Evolutionary conservation across 1,139 yeast genomes (phyloP), one percentile per base, ranked within the genome.

Genomic region (Pneumocystis murina): DNA sequence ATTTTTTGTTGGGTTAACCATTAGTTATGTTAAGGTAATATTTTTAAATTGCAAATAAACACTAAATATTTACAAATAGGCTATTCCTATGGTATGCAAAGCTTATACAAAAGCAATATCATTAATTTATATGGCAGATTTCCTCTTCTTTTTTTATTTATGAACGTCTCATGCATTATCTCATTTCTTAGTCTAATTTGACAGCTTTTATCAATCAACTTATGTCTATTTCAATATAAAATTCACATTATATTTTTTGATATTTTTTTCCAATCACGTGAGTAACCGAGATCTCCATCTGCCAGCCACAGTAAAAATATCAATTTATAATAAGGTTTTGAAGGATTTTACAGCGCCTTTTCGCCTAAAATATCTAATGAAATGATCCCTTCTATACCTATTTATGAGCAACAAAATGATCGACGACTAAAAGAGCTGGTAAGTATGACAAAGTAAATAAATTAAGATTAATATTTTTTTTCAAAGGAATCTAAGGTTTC

Each of bases 1-100:
- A 3, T 89, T 86, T 72, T 92, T 87, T 72, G 94, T 92, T 16
- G 99, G 99, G 2, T 79, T 92, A 71, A 85, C 94, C 69, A 92
- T 94, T 69, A 98, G 99, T 0, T 92, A 90, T 73, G 82, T 92
- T 71, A 92, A 92, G 75, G 96, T 92, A 24, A 48, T 2, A 48
- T 16, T 48, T 20, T 14, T 24, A 38, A 17, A 24, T 48, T 48
- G 14, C 24, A 12, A 10, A 41, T 24, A 48, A 48, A 48, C 4
- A 48, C 33, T 48, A 48, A 48, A 12, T 10, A 1, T 12, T 24
- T 24, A 7, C 20, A 48, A n/a, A 20, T 24, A 48, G 55, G 55
- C 55, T 10, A 20, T 48, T 24, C 55, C 55, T 12, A 48, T 24
- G 33, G 55, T 48, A 48, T 24, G 5, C 17, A 48, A 48, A 48